Evolutionary conservation across 306 rosid genomes (phyloP).

Genomic region (Ziziphus jujuba): DNA sequence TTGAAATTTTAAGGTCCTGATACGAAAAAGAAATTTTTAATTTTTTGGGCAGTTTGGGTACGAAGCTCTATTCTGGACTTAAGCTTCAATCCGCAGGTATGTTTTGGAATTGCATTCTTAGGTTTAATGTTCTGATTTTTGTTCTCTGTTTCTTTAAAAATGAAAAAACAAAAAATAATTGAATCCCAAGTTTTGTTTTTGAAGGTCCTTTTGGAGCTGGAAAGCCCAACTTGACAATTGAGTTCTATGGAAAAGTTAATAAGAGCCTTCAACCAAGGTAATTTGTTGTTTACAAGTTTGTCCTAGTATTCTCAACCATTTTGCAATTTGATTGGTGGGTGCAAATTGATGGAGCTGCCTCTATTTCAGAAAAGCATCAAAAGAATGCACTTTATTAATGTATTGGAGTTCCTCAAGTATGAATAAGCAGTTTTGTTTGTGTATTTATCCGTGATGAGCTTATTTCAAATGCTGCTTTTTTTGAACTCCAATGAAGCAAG

Average conservation of each 20-base stretch:
- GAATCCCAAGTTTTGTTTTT: constrained; percentile 12
- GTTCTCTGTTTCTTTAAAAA: neutral
- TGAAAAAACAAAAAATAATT: too few species aligned
- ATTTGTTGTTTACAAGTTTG: constrained; percentile 10
- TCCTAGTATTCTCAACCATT: neutral
- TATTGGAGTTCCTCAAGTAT: neutral
- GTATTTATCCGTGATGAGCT: neutral
- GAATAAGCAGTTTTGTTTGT: neutral
- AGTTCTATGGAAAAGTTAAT: constrained; percentile 69
- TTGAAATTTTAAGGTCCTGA: neutral
- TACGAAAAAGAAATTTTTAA: neutral
- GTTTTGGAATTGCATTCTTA: constrained; percentile 5
- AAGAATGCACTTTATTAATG: neutral
- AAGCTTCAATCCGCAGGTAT: constrained; percentile 68
- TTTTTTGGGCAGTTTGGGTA: constrained; percentile 41
- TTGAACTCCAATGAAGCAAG: neutral
- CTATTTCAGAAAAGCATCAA: too few species aligned
- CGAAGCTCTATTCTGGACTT: constrained; percentile 73
- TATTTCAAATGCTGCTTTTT: too few species aligned
- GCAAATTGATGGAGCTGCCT: too few species aligned
- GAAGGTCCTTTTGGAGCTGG: constrained; percentile 58
- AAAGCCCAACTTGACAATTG: constrained; percentile 58
- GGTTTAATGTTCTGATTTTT: neutral
- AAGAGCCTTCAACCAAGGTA: constrained; percentile 65
- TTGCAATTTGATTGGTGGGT: constrained; percentile 8